Evolutionary conservation across 768 basidiomycete genomes (phyloP).

Genomic region (Pleurotus tuber-regium): DNA sequence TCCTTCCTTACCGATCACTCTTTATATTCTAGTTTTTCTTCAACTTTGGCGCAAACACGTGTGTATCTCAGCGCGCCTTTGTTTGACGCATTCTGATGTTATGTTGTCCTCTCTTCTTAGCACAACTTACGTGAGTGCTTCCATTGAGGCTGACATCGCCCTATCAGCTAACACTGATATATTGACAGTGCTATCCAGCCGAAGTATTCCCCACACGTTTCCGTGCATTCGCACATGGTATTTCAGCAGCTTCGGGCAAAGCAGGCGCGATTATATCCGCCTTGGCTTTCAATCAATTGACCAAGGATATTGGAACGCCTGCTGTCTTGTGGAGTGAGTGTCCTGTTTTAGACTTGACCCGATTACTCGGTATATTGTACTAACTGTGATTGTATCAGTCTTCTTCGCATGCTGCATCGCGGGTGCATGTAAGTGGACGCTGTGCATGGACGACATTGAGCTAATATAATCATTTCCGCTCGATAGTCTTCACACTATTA

Average conservation of each 20-base stretch:
- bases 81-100: background rate
- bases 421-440: constrained; percentile 37
- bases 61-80: constrained; percentile 19
- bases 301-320: constrained; percentile 59
- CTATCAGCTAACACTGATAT: background rate
- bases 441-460: too few species aligned
- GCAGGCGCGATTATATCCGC: constrained; percentile 75
- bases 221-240: constrained; percentile 71
- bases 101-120: constrained; percentile 21
- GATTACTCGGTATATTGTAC: too few species aligned
- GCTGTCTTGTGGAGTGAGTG: constrained; percentile 69
- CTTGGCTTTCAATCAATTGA: constrained; percentile 67
- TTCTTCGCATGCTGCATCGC: constrained; percentile 63
- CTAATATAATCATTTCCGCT: background rate
- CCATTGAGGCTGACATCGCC: background rate
- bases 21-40: constrained; percentile 59
- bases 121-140: constrained; percentile 46
- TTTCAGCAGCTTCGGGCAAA: constrained; percentile 74
- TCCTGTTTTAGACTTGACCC: too few species aligned
- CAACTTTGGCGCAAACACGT: constrained; percentile 78
- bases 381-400: constrained; percentile 34
- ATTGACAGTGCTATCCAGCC: constrained; percentile 59
- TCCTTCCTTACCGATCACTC: background rate
- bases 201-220: constrained; percentile 81
- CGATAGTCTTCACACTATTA: background rate